These are phyloP conservation scores for Lasiodiplodia citricola DNA, from an alignment of 2,329 filamentous ascomycete genomes.

Conservation along the genomic window DNA sequence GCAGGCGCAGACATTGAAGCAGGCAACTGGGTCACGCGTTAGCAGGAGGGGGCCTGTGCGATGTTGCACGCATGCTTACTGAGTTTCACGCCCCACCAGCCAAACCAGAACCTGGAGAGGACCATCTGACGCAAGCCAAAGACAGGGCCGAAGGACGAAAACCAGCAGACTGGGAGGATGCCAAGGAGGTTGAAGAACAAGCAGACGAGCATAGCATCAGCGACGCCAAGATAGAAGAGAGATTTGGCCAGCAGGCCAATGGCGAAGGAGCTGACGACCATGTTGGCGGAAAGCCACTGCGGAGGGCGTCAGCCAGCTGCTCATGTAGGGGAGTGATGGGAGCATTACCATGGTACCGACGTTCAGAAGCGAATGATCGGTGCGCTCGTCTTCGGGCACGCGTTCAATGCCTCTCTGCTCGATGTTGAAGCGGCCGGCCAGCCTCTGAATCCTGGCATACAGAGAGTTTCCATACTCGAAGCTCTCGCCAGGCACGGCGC, in stretches of 20 bases:
- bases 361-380: conserved; percentile 67
- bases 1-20: conserved; percentile 73
- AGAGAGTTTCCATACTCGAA: conserved; percentile 62
- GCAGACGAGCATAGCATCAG: conserved; percentile 73
- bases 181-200: conserved; percentile 78
- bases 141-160: conserved; percentile 75
- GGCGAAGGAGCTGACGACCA: conserved; percentile 78
- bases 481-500: conserved; percentile 62
- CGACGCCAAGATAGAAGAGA: conserved; percentile 72
- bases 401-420: conserved; percentile 79
- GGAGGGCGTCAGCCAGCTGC: conserved; percentile 15
- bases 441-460: conserved; percentile 65
- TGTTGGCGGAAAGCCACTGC: conserved; percentile 78
- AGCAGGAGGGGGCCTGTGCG: conserved; percentile 1
- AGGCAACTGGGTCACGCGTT: conserved; percentile 57
- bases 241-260: conserved; percentile 74
- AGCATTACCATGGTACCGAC: conserved; percentile 71
- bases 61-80: conserved; percentile 52
- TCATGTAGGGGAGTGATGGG: not conserved
- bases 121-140: conserved; percentile 83
- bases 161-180: conserved; percentile 74
- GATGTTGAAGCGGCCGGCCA: conserved; percentile 69
- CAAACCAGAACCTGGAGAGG: conserved; percentile 78
- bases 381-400: conserved; percentile 72
- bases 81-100: conserved; percentile 71